Base-by-base conservation (phyloP, 2,329 filamentous ascomycete species). In the Colletotrichum graminicola region DNA sequence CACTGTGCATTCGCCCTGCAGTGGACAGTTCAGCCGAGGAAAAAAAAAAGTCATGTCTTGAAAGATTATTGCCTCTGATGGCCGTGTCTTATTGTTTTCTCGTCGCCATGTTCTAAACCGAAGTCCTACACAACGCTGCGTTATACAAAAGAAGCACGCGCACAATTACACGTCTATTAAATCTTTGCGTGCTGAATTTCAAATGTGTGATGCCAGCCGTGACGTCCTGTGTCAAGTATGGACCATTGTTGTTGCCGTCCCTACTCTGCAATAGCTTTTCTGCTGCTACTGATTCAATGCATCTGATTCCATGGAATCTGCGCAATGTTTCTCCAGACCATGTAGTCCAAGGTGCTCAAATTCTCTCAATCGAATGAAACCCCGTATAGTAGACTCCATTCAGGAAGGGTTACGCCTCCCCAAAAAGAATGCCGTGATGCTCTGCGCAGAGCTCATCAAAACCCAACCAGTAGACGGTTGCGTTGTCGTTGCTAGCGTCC, bases 361-460 rank as follows among this genome's bases (percentile, higher is more conserved):
- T 55, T 60, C 64, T 65, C 65, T 60, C 8, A 63, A 43, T 36
- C 26, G 59, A 62, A 34, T 34, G 55, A n/a, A n/a, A n/a, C 6
- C 6, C 21, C 23, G 18, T 14, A 23, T 26, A 16, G 39, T 41
- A 49, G 21, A 39, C 8, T 29, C 62, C 55, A 23, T 54, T 21
- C 29, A 29, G 12, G 26, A 47, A 62, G 26, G 49, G 26, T 54
- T 47, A 71, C 23, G 71, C 66, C 45, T 72, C 70, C 11, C 70
- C 72, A 49, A 74, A 74, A 29, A 74, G 11, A n/a, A 71, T 64
- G 14, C 47, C 51, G 26, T 61, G 41, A 47, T 72, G 66, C 64
- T 73, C 64, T 10, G 65, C 63, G 59, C 73, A 74, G 4, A 74
- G 64, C 56, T 47, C 43, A 6, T 72, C 73, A n/a, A 74, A 74